Base-by-base conservation (phyloP, 495 filamentous ascomycete species). In the Usnea hakonensis region DNA sequence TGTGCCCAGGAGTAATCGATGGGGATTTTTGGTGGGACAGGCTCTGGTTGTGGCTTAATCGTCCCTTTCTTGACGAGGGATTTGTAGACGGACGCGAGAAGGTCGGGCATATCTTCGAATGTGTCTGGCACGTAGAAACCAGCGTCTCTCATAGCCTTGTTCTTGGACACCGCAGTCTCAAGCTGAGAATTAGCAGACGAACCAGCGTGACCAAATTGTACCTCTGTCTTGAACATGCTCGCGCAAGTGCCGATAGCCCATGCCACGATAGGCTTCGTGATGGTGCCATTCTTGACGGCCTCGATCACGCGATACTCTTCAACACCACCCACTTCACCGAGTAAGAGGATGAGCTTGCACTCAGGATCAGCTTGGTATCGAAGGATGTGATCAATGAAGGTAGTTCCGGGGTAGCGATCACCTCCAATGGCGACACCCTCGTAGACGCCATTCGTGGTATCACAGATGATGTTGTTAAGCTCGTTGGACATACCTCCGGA, bases 401-500 rank as follows among this genome's bases (percentile, higher is more conserved):
- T 97, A 68, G 94, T 98, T 72, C 95, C 92, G 61, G 94, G 94
- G 75, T 98, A 98, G 73, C 94, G 83, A 76, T 98, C 94, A 85
- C 94, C 94, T 79, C 94, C 94, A 78, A 98, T 98, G 68, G 94
- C 94, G 70, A 98, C 88, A 85, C 94, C 94, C 83, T 98, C 94
- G 75, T 95, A 94, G 44, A 98, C 95, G 83, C 94, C 94, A 74
- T 98, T 91, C 66, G 94, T 96, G 71, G 79, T 93, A 72, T 95
- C 87, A 59, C 91, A 85, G 71, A 98, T 87, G 78, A 98, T 97
- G 85, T 98, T 98, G 87, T 98, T 98, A 73, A 98, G 78, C 83
- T 98, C 94, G 83, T 98, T 98, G 73, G 92, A 97, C 94, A 98
- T 98, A 83, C 94, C 94, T 72, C 94, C 94, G 53, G 94, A 98